phyloP scores from a whole-genome alignment of 1,139 yeast genomes.

The Geotrichum reessii region DNA sequence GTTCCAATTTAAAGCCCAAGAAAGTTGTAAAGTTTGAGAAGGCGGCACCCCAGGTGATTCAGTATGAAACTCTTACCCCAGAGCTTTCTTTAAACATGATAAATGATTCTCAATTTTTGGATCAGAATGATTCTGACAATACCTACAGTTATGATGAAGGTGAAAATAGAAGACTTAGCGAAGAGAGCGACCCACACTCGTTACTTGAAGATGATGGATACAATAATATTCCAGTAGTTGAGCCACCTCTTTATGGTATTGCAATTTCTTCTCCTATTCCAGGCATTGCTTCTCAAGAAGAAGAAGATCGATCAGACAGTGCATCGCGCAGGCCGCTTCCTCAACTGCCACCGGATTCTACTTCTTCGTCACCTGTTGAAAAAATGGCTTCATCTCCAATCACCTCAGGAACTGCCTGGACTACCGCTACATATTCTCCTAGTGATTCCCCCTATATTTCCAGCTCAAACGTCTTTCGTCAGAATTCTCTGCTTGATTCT shows the following conservation, averaged over 20 bases:
- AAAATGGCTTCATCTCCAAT: constrained; percentile 6
- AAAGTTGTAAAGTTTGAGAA: constrained; percentile 36
- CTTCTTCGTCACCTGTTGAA: not conserved
- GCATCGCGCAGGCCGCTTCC: constrained; percentile 14
- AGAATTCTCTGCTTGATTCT: constrained; percentile 32
- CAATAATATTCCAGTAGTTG: constrained; percentile 20
- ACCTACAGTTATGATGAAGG: constrained; percentile 25
- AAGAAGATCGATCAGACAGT: constrained; percentile 1
- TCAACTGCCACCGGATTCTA: constrained; percentile 9
- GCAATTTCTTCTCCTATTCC: constrained; percentile 24
- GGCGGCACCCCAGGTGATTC: constrained; percentile 38
- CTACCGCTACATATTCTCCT: constrained; percentile 2
- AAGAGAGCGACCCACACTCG: constrained; percentile 26
- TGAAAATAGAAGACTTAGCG: constrained; percentile 18
- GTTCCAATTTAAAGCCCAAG: constrained; percentile 20
- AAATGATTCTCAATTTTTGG: constrained; percentile 19
- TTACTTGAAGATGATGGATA: constrained; percentile 28
- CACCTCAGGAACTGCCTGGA: constrained; percentile 10
- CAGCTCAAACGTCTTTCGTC: not conserved
- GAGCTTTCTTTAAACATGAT: constrained; percentile 35
- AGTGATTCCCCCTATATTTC: not conserved
- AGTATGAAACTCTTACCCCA: constrained; percentile 40
- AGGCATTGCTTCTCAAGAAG: constrained; percentile 10
- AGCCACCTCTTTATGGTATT: constrained; percentile 27
- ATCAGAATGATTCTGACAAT: constrained; percentile 24